Evolutionary conservation across 352 stramenopile genomes (phyloP).

Genomic region (Pythium monospermum): DNA sequence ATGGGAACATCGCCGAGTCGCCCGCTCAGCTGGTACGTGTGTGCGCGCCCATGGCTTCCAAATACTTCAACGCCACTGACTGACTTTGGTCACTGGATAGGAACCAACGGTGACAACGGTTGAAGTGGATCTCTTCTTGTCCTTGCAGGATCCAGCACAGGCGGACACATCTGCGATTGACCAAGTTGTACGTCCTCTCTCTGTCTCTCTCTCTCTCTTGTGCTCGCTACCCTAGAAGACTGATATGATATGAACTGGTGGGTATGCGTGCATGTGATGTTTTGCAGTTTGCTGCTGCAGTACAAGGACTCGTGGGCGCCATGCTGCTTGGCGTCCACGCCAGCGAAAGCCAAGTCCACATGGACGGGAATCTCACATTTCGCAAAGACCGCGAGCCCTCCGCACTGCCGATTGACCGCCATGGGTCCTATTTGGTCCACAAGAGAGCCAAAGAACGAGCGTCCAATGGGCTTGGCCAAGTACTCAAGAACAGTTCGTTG

Average conservation of each 20-base stretch:
- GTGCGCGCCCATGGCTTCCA: too few relatives aligned
- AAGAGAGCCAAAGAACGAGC: constrained; percentile 12
- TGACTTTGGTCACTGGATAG: too few relatives aligned
- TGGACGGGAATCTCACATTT: constrained; percentile 9
- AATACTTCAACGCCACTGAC: too few relatives aligned
- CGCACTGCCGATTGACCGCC: constrained; percentile 11
- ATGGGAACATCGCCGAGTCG: too few relatives aligned
- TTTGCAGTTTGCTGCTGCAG: constrained; percentile 8
- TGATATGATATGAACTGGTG: too few relatives aligned
- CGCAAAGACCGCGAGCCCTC: background rate
- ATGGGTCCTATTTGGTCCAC: constrained; percentile 9
- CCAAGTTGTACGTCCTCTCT: constrained; percentile 7
- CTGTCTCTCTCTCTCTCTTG: too few relatives aligned
- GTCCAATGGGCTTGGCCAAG: constrained; percentile 3
- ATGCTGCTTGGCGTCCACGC: constrained; percentile 4
- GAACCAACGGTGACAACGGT: constrained; percentile 1
- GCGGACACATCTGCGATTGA: background rate
- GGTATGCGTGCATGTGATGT: too few relatives aligned
- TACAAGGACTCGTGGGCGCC: constrained; percentile 9
- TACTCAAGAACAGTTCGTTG: constrained; percentile 1
- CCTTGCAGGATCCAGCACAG: background rate
- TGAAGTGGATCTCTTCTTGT: constrained; percentile 6
- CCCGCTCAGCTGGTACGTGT: too few relatives aligned
- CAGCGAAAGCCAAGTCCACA: background rate
- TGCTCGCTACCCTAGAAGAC: too few relatives aligned